Conservation (phyloP, 176 grass and related monocot species). For the Tuctoria greenei region DNA sequence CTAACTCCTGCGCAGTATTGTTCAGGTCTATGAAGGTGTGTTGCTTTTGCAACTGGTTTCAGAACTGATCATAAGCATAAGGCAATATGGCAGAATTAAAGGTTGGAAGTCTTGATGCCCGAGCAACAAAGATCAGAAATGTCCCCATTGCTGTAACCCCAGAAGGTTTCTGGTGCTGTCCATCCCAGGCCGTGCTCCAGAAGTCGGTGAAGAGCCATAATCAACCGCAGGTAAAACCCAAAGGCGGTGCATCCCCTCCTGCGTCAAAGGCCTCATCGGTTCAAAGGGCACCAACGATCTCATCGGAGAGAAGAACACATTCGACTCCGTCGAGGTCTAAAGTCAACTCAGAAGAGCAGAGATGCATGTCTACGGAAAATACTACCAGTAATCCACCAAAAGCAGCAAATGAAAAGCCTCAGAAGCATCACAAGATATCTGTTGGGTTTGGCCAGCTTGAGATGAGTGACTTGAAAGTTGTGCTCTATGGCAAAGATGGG, state of each 20-base stretch:
- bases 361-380: background rate
- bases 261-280: conserved; percentile 67
- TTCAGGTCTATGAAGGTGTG: conserved; percentile 34
- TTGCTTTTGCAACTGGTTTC: background rate
- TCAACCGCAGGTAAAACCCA: conserved; percentile 56
- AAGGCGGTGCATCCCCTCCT: conserved; percentile 47
- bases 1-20: background rate
- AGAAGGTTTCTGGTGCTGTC: conserved; percentile 98
- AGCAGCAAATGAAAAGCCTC: conserved; percentile 42
- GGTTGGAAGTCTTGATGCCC: conserved; percentile 44
- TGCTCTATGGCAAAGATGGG: conserved; percentile 75
- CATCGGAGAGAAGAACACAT: conserved; percentile 53
- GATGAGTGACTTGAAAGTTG: conserved; percentile 73
- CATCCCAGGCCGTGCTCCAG: conserved; percentile 79
- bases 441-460: conserved; percentile 82
- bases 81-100: conserved; percentile 59
- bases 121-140: conserved; percentile 63
- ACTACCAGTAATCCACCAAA: conserved; percentile 45
- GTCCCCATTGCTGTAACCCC: conserved; percentile 85
- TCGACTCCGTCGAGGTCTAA: conserved; percentile 52
- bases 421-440: conserved; percentile 68
- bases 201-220: conserved; percentile 67
- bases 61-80: conserved; percentile 1
- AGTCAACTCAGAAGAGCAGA: conserved; percentile 46
- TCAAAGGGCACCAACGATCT: conserved; percentile 55